Base-by-base conservation (phyloP, 2,329 filamentous ascomycete species). In the Ophiocordyceps sinensis region DNA sequence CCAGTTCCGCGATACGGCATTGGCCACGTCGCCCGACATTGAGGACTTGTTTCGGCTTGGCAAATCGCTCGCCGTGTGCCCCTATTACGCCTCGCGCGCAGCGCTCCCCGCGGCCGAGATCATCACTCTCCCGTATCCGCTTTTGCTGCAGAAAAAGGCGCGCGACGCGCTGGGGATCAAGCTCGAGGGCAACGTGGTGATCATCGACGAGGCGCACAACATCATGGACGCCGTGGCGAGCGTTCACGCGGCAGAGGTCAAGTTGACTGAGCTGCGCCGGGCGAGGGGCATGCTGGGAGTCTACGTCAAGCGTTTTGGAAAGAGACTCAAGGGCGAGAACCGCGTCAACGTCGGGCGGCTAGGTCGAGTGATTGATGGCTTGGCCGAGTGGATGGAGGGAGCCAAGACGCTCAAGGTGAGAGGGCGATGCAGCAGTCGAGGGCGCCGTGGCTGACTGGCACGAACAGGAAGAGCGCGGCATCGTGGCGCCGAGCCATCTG, bases 161-260 rank as follows among this genome's bases (percentile, higher is more conserved):
- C 72, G 91, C 38, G 88, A 96, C 45, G 87, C 91, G 0, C 69
- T 98, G 0, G 82, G 83, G 0, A 78, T 98, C 36, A 89, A 82
- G 21, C 62, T 98, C 9, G 87, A 93, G 51, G 78, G 79, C 5
- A 91, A 94, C 53, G 70, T 98, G 0, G 79, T 98, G n/a, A 83
- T 98, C 23, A 85, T 98, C 38, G 91, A 98, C 50, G 91, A 98
- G 65, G 91, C 91, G 0, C 91, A 98, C 57, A 98, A 98, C 54
- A 75, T 98, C 40, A 94, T 95, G 82, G 88, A 95, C 57, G 87
- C 89, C 0, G 85, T 98, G 37, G 76, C 85, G 14, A 82, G 79
- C 37, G 91, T 94, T 29, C 79, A 95, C 56, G 88, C 88, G 0
- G 77, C 85, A 0, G 77, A 83, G 30, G 71, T 96, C 17, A 76